These are phyloP conservation scores for Tubosaeta brunneosetosa DNA, from an alignment of 768 basidiomycete species.

Conservation along the genomic window DNA sequence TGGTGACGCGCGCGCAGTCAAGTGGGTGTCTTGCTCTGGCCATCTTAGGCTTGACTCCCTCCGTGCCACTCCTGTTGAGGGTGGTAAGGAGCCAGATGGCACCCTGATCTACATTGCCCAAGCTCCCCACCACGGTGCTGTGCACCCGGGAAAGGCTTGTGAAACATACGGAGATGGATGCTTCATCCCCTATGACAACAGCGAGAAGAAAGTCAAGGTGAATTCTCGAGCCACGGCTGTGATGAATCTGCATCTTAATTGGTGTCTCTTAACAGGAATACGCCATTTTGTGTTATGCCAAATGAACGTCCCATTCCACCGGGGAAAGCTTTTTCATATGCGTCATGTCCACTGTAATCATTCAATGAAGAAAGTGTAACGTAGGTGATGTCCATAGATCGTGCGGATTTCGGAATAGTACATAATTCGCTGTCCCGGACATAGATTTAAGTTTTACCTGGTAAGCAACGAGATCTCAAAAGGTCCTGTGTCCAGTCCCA, in stretches of 20 bases:
- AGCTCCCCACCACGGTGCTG: slow-evolving; percentile 47
- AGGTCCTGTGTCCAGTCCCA: background rate
- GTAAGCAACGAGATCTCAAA: background rate
- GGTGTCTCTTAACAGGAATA: background rate
- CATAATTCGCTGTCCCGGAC: background rate
- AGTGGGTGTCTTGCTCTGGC: slow-evolving; percentile 53
- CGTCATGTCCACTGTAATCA: background rate
- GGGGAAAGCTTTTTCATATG: background rate
- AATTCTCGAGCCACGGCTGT: slow-evolving; percentile 2
- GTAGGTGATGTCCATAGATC: background rate
- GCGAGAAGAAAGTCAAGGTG: slow-evolving; percentile 51
- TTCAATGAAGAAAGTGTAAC: background rate
- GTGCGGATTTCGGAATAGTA: background rate
- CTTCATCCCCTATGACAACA: slow-evolving; percentile 50
- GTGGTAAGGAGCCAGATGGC: slow-evolving; percentile 62
- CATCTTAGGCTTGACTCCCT: slow-evolving; percentile 41
- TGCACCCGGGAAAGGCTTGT: slow-evolving; percentile 64
- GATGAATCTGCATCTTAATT: background rate
- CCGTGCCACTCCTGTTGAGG: slow-evolving; percentile 55
- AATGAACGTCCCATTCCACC: background rate
- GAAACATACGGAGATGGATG: slow-evolving; percentile 49
- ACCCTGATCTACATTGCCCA: slow-evolving; percentile 56
- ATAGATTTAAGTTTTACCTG: background rate
- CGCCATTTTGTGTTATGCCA: slow-evolving; percentile 6
- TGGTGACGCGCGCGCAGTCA: slow-evolving; percentile 51